Conservation (phyloP, 768 basidiomycete genomes). For the Pisolithus tinctorius region DNA sequence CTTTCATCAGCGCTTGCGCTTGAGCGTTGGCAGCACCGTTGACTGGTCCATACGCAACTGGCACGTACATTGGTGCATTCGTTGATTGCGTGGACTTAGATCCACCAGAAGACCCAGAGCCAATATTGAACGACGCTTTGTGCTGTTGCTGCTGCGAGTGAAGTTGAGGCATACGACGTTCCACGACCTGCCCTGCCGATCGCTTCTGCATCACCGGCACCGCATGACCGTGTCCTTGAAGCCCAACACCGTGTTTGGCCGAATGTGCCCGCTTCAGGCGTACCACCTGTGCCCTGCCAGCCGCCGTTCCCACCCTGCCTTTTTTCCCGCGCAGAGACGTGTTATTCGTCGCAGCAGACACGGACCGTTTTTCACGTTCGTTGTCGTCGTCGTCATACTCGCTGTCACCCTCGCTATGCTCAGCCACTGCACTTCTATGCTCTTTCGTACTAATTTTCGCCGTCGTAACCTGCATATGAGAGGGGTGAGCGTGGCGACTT, state of each 20-base stretch:
- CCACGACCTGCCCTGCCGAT: slow-evolving; percentile 12
- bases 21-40: slow-evolving; percentile 6
- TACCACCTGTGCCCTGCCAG: slow-evolving; percentile 16
- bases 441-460: slow-evolving; percentile 16
- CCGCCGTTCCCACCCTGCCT: slow-evolving; percentile 17
- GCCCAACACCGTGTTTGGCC: slow-evolving; percentile 12
- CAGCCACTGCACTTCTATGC: neutral
- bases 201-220: slow-evolving; percentile 24
- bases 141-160: slow-evolving; percentile 17
- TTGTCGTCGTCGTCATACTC: slow-evolving; percentile 12
- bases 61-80: slow-evolving; percentile 2
- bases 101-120: slow-evolving; percentile 52
- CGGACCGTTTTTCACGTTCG: slow-evolving; percentile 12
- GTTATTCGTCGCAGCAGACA: slow-evolving; percentile 11
- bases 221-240: slow-evolving; percentile 1
- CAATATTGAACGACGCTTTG: slow-evolving; percentile 47
- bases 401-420: slow-evolving; percentile 1
- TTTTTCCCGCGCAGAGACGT: slow-evolving; percentile 15
- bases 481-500: neutral
- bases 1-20: neutral
- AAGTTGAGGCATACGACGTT: slow-evolving; percentile 12
- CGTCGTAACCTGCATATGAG: slow-evolving; percentile 25
- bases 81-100: slow-evolving; percentile 22
- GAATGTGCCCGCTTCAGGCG: slow-evolving; percentile 21
- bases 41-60: slow-evolving; percentile 4